A percentile compares a stretch with the other conserved stretches of the same genome.
Evolutionary conservation across 805 yeast genomes (phyloP).

Genomic region (Wickerhamiella allomyrinae): DNA sequence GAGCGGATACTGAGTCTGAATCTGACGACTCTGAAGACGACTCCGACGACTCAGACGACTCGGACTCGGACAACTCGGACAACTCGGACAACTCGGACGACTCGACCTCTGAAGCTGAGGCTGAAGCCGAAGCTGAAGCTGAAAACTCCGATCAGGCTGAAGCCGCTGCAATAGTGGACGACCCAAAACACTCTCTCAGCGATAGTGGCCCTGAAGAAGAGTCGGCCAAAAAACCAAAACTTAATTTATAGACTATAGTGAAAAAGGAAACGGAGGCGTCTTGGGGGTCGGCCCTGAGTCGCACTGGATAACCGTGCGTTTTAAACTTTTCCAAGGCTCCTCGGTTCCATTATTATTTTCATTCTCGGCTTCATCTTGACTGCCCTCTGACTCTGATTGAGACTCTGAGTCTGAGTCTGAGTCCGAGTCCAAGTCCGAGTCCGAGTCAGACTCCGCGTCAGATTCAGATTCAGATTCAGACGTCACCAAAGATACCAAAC

Average conservation of each 20-base stretch:
- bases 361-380: background rate
- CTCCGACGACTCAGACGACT: slow-evolving; percentile 9
- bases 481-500: too few relatives aligned
- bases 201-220: background rate
- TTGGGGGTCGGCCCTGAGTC: slow-evolving; percentile 6
- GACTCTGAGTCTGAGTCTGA: background rate
- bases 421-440: background rate
- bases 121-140: too few relatives aligned
- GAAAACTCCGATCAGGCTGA: too few relatives aligned
- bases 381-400: background rate
- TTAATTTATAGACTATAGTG: background rate
- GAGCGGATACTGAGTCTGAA: slow-evolving; percentile 9
- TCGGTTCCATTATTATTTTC: too few relatives aligned
- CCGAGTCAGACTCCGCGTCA: background rate
- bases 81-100: background rate
- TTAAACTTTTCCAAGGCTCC: slow-evolving; percentile 2
- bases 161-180: too few relatives aligned
- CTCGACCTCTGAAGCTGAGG: background rate
- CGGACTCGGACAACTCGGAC: slow-evolving; percentile 5
- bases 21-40: slow-evolving; percentile 11
- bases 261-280: slow-evolving; percentile 9
- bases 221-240: background rate
- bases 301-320: slow-evolving; percentile 9
- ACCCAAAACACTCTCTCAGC: background rate
- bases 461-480: background rate